Evolutionary conservation across 2,329 filamentous ascomycete genomes (phyloP), one percentile per base, ranked within the genome.

Genomic region (Chalaropsis ovoidea): DNA sequence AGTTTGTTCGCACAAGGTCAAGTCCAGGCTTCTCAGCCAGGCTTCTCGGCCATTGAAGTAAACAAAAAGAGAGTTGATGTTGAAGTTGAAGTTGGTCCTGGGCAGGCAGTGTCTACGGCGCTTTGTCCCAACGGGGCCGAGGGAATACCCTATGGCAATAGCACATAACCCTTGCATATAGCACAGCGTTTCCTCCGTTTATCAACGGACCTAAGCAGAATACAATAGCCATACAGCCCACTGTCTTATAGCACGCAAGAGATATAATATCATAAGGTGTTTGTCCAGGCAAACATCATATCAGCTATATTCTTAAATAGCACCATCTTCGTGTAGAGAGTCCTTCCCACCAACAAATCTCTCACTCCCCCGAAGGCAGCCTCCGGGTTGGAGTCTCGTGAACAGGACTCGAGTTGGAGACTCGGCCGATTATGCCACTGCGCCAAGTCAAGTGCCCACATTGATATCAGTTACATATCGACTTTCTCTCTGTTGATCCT

Each of bases 401-500:
- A 58, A 31, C 24, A 39, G 15, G 17, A 19, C 24, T 17, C 6
- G 52, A 35, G n/a, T 58, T 58, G 52, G 52, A 39, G 52, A 58
- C 27, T 58, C 52, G 52, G 52, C 52, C 52, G 52, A 58, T n/a
- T 5, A 19, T 39, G 5, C 31, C 27, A 39, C 15, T 7, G 15
- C 52, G 52, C 52, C n/a, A 58, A 52, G 17, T 35, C n/a, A 58
- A 52, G 17, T 35, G n/a, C 52, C 52, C 27, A 35, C 52, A n/a
- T n/a, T 10, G 4, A 31, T 58, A 19, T 39, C 24, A 58, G 17
- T n/a, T 27, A 58, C 27, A 58, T 35, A 35, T 39, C 15, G 27
- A 35, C 52, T 39, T 58, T 52, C 19, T 13, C 19, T 52, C 13
- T 39, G 24, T 27, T 58, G 52, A 35, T 39, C 24, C 13, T 31